phyloP scores from a whole-genome alignment of 169 alveolate genomes.

The Plasmodium vivax region DNA sequence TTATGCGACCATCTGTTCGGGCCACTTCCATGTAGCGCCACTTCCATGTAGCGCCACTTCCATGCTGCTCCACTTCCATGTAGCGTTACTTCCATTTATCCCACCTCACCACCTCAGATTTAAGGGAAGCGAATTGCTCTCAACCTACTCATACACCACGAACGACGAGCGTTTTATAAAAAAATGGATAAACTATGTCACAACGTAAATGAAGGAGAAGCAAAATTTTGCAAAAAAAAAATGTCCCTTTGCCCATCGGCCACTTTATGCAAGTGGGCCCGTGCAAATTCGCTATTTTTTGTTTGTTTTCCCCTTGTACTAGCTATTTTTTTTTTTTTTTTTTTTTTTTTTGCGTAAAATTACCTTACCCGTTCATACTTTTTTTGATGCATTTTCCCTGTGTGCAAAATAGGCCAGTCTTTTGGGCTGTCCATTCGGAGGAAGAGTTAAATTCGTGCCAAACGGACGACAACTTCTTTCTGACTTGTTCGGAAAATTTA shows the following conservation, averaged over 20 bases:
- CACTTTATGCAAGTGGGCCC: not conserved
- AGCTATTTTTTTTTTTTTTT: not conserved
- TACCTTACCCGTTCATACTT: not conserved
- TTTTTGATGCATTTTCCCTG: not conserved
- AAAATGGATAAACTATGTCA: constrained; percentile 53
- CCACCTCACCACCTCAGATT: constrained; percentile 3
- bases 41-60: not conserved
- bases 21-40: not conserved
- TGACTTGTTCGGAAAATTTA: constrained; percentile 56
- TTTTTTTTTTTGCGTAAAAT: not conserved
- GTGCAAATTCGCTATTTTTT: not conserved
- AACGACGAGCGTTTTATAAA: constrained; percentile 17
- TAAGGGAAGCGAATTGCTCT: constrained; percentile 30
- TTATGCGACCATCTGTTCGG: not conserved
- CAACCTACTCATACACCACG: constrained; percentile 39
- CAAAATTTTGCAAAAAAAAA: not conserved
- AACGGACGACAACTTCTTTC: constrained; percentile 28
- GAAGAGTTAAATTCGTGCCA: constrained; percentile 18
- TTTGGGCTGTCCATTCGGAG: constrained; percentile 21
- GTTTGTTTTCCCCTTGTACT: not conserved
- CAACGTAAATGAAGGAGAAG: constrained; percentile 31
- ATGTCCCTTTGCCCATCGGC: not conserved
- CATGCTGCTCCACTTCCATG: not conserved
- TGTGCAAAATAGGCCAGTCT: constrained; percentile 14
- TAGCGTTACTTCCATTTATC: not conserved